Base-by-base conservation (phyloP, 495 filamentous ascomycete genomes). In the Glutinoglossum americanum region DNA sequence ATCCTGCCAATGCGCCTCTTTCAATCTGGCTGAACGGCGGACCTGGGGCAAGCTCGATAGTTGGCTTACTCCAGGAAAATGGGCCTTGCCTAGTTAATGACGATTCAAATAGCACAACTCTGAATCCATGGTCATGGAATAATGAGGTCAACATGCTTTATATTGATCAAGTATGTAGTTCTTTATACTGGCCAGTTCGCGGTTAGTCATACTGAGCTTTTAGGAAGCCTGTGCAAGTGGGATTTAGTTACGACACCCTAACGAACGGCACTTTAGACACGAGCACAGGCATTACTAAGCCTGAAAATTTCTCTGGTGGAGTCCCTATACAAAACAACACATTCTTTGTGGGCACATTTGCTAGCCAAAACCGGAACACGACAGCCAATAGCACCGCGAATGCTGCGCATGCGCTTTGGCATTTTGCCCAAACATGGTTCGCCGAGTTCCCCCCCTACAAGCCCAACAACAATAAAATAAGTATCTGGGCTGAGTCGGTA, bases 261-360 rank as follows among this genome's bases (percentile, higher is more conserved):
- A 60, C 57, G 15, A 70, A 71, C 35, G 61, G 72, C 55, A 76
- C 75, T 27, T 64, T 72, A 59, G 70, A 76, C 59, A 67, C 73
- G 17, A 58, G 72, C 51, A 69, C 68, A 19, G 71, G 71, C 61
- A 62, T 9, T 64, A 68, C 60, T 62, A 70, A 30, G 62, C 69
- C 30, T 30, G 69, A 71, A 26, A 64, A 70, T 41, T 65, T 64
- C 61, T 67, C 64, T 39, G 64, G 67, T 15, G 61, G 62, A 0
- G 65, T 77, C 17, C 78, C 78, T 0, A 64, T 73, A 61, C 76
- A 80, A 62, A 82, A 80, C 61, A 73, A 72, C 37, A 82, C 79
- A 0, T 77, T 78, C 57, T 71, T 77, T 23, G 71, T 78, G n/a
- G 80, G 81, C 33, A 82, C 79, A 4, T 80, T 74, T 9, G 68